A percentile compares a stretch with the other conserved stretches of the same genome.
These are phyloP conservation scores for Stephanodiscus triporus DNA, from an alignment of 108 stramenopile genomes.

Conservation along the genomic window DNA sequence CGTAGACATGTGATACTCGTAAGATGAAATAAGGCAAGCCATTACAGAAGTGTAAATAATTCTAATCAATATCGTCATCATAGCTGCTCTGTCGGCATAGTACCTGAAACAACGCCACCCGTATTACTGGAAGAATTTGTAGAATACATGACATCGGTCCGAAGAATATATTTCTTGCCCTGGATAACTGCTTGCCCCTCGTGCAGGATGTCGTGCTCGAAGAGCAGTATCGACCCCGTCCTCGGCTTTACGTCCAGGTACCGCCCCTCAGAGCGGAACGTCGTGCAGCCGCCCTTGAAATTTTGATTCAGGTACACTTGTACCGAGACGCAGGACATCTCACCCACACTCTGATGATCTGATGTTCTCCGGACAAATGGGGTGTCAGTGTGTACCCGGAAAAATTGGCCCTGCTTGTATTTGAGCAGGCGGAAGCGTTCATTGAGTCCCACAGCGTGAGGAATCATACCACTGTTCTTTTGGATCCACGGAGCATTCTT, in stretches of 20 bases:
- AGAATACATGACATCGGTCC: slow-evolving; percentile 52
- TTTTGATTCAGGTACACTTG: slow-evolving; percentile 47
- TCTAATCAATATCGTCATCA: too few relatives aligned
- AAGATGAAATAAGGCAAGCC: too few relatives aligned
- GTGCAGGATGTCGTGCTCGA: slow-evolving; percentile 42
- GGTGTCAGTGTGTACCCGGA: slow-evolving; percentile 38
- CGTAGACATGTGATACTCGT: too few relatives aligned
- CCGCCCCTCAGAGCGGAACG: slow-evolving; percentile 27
- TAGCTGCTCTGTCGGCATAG: slow-evolving; percentile 27
- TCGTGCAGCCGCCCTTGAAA: slow-evolving; percentile 46
- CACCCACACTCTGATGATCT: slow-evolving; percentile 23
- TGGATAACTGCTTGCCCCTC: slow-evolving; percentile 27
- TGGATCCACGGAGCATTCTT: slow-evolving; percentile 29
- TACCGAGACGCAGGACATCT: slow-evolving; percentile 37
- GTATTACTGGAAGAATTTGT: slow-evolving; percentile 11
- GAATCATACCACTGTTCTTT: not conserved
- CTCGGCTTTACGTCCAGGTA: slow-evolving; percentile 36
- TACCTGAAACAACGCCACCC: slow-evolving; percentile 13
- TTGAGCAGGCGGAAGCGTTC: slow-evolving; percentile 44
- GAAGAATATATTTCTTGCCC: slow-evolving; percentile 49
- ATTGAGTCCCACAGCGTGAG: slow-evolving; percentile 37
- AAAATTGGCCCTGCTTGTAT: slow-evolving; percentile 39
- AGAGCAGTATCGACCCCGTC: slow-evolving; percentile 42
- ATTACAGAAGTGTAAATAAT: too few relatives aligned
- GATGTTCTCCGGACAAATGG: slow-evolving; percentile 30